These are phyloP conservation scores for Diaporthe capsici DNA, from an alignment of 2,329 filamentous ascomycete species.

Conservation along the genomic window DNA sequence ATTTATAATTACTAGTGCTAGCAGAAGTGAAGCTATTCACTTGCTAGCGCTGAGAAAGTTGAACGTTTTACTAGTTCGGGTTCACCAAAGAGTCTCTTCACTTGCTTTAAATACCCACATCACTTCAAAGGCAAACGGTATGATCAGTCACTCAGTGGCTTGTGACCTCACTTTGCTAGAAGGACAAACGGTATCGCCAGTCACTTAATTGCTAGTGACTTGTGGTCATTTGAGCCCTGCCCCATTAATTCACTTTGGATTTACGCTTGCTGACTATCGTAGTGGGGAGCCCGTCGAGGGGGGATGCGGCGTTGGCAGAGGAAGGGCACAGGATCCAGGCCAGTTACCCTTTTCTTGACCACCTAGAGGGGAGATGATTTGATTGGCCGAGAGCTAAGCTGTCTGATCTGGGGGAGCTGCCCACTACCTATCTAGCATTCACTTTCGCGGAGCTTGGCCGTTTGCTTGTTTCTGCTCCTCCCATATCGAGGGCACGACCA, in stretches of 20 bases:
- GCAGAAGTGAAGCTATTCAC: neutral
- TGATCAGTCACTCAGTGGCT: neutral
- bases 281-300: too few species aligned
- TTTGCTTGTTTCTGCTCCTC: neutral
- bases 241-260: neutral
- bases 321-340: neutral
- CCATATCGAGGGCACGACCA: conserved; percentile 12
- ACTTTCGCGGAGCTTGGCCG: neutral
- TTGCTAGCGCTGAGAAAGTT: neutral
- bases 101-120: neutral
- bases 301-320: neutral
- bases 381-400: neutral
- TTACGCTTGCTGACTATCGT: too few species aligned
- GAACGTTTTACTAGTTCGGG: too few species aligned
- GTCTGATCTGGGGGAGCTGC: neutral
- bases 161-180: neutral
- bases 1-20: neutral
- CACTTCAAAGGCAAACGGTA: neutral
- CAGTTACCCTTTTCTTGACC: conserved; percentile 4
- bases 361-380: neutral
- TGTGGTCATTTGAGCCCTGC: neutral
- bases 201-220: neutral
- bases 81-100: neutral
- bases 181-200: neutral
- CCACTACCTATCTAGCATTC: neutral